Evolutionary conservation across 2,329 filamentous ascomycete genomes (phyloP), one percentile per base, ranked within the genome.

Genomic region (Clonostachys rhizophaga): DNA sequence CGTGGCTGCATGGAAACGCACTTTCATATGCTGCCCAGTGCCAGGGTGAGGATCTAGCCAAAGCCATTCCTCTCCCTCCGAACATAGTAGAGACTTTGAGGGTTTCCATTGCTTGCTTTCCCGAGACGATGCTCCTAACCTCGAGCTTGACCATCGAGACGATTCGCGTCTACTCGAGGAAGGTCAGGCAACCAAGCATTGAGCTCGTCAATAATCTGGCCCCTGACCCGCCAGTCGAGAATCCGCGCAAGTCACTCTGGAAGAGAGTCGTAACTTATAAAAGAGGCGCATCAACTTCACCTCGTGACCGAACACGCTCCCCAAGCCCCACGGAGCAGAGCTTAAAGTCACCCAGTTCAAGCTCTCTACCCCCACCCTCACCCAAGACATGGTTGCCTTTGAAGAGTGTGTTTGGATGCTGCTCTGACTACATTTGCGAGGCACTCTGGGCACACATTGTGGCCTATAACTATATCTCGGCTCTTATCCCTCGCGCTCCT

Each of bases 391-490:
- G 74, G 74, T 54, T 56, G 5, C 57, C 71, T 1, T 65, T 83
- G 48, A 69, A 71, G 50, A 72, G 71, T 46, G 70, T 83, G 44
- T 82, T 83, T 55, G 70, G 74, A 1, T 54, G 61, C 4, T 78
- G 72, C 18, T 72, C 74, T 3, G 75, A 79, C 50, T 74, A 76
- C 53, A 70, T 81, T 6, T 81, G 78, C 55, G 77, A 83, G 45
- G 76, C 78, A 0, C 60, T 83, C 6, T 83, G 82, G 54, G 79
- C 79, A 0, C 78, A 83, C 54, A 66, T 83, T 9, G 61, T 83
- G 5, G 78, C 76, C 0, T 81, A 78, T 60, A 83, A 81, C 59
- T 83, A 83, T 62, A 65, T 83, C 43, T 63, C 61, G 9, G 57
- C 57, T n/a, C 57, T 66, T 36, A 55, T 63, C 24, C 55, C 57